A percentile compares a stretch with the other conserved stretches of the same genome.
These are phyloP conservation scores for Lathyrus oleraceus DNA, from an alignment of 306 rosid genomes.

Conservation along the genomic window DNA sequence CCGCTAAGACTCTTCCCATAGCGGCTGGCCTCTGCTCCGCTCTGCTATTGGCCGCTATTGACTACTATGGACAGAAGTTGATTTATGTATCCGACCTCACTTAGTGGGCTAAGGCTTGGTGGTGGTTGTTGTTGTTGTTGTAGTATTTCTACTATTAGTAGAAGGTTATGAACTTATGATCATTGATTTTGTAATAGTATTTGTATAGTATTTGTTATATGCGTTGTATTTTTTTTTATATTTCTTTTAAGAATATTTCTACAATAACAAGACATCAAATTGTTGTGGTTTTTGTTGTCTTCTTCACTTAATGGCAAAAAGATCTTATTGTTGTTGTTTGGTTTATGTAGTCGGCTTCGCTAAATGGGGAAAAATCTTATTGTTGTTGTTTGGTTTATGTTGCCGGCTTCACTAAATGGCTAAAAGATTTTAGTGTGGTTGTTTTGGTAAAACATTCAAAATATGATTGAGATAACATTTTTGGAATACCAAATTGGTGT, in stretches of 20 bases:
- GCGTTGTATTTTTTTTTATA: background rate
- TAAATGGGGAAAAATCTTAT: background rate
- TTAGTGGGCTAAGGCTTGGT: too few relatives aligned
- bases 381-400: background rate
- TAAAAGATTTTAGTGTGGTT: background rate
- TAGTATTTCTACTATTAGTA: background rate
- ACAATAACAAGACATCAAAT: too few relatives aligned
- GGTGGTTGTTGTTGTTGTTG: too few relatives aligned
- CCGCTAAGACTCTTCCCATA: too few relatives aligned
- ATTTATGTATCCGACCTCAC: too few relatives aligned
- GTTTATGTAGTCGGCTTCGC: too few relatives aligned
- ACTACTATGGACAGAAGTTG: too few relatives aligned
- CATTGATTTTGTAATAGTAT: background rate
- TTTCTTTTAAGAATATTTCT: too few relatives aligned
- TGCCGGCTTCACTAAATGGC: background rate
- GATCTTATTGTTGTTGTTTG: background rate
- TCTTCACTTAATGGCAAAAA: background rate
- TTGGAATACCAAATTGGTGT: constrained; percentile 26
- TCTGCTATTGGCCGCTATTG: too few relatives aligned
- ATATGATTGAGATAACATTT: background rate
- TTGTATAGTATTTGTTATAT: constrained; percentile 8
- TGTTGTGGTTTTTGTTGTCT: background rate
- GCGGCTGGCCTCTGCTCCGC: too few relatives aligned
- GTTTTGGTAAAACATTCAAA: constrained; percentile 11
- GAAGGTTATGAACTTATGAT: background rate